A percentile compares a stretch with the other conserved stretches of the same genome.
Conservation (phyloP, 495 filamentous ascomycete species). For the Hypoxylon intermedium region DNA sequence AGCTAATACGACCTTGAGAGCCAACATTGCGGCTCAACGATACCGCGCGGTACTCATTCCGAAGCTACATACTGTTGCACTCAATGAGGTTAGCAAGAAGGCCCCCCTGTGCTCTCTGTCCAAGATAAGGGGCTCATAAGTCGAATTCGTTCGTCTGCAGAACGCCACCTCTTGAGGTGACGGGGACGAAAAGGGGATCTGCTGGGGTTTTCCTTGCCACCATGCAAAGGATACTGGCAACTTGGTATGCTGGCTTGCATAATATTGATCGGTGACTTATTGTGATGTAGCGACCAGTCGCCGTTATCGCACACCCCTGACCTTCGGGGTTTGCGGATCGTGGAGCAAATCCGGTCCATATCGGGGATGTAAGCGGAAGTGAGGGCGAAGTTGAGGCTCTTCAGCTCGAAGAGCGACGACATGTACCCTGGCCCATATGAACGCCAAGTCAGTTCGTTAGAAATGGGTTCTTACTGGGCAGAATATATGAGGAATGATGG, state of each 20-base stretch:
- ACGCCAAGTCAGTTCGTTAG: neutral
- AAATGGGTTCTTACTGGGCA: constrained; percentile 1
- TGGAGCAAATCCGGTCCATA: neutral
- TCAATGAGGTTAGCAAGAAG: neutral
- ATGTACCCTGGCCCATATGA: neutral
- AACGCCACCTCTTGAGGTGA: constrained; percentile 12
- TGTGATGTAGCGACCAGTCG: constrained; percentile 13
- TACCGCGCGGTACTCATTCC: neutral
- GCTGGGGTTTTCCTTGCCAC: constrained; percentile 1
- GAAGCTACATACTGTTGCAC: neutral
- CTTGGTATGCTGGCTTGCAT: constrained; percentile 27
- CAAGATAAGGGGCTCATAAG: neutral
- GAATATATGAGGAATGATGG: neutral
- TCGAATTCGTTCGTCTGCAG: constrained; percentile 20
- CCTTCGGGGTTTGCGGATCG: neutral
- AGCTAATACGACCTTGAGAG: constrained; percentile 16
- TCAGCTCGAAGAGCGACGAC: neutral
- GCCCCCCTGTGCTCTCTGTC: neutral
- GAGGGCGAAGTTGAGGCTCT: constrained; percentile 19
- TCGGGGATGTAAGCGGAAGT: neutral
- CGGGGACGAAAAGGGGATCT: constrained; percentile 1
- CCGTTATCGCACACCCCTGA: constrained; percentile 8
- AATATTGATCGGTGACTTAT: constrained; percentile 23
- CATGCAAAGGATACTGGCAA: constrained; percentile 3
- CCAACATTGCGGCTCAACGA: constrained; percentile 25